Evolutionary conservation across 75 land plant genomes (phyloP).

Genomic region (Pinus taeda): DNA sequence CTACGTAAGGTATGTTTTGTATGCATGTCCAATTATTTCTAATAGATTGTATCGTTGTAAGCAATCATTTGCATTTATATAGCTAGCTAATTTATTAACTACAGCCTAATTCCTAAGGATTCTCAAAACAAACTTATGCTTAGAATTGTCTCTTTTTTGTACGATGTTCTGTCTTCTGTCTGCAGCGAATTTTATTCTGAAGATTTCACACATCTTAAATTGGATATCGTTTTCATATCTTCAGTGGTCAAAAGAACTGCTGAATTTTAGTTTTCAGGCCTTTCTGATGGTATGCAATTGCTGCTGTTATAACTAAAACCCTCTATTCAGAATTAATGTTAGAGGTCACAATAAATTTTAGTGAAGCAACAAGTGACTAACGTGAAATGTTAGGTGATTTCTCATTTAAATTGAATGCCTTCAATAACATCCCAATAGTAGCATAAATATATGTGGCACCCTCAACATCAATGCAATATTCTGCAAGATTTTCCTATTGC

Average conservation of each 20-base stretch:
- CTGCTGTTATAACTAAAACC: background rate
- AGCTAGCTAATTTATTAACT: background rate
- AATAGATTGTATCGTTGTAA: background rate
- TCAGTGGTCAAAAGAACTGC: background rate
- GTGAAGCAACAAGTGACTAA: too few species aligned
- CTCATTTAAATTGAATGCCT: too few species aligned
- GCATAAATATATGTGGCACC: too few species aligned
- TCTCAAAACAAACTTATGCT: background rate
- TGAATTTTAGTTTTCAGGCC: background rate
- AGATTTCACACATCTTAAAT: background rate
- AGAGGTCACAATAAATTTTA: too few species aligned
- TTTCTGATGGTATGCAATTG: background rate
- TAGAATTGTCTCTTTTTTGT: background rate
- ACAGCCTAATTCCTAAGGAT: background rate
- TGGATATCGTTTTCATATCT: background rate
- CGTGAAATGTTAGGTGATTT: too few species aligned
- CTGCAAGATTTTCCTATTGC: too few species aligned
- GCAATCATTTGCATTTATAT: background rate
- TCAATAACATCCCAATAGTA: too few species aligned
- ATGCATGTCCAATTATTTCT: background rate
- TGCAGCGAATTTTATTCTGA: background rate
- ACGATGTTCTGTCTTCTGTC: background rate
- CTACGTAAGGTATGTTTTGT: constrained; percentile 39
- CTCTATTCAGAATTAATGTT: too few species aligned
- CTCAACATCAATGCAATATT: too few species aligned